Base-by-base conservation (phyloP, 805 yeast species). In the Lipomyces orientalis region DNA sequence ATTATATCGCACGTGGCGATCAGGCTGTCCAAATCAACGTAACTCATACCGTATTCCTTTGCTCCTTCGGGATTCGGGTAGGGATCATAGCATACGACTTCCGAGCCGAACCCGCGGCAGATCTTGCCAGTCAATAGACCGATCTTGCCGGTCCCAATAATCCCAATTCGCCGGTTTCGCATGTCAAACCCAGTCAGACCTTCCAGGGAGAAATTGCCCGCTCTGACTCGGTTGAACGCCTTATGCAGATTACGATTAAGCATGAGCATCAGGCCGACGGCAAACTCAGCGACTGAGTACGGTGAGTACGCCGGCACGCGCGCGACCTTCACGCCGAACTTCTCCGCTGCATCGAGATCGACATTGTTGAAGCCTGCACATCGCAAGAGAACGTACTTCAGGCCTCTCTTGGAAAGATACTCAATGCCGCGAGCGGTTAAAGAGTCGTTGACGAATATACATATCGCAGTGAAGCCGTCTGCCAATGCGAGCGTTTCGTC, bases 61-160 rank as follows among this genome's bases (percentile, higher is more conserved):
- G 77, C 73, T 5, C 51, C 55, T 5, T 73, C 75, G 1, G 71
- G 73, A 46, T 79, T 78, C 22, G 75, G 71, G 9, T 74, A 68
- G 65, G 84, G 74, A 70, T 82, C 83, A 66, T 81, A 81, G 64
- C 83, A 83, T 1, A 78, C 75, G 9, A 82, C 79, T 4, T 80
- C 79, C 81, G 82, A 81, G 0, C 85, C 86, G 60, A 84, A 68
- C 8, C 82, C 79, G 16, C 78, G 74, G 69, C 84, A 81, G 37
- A 82, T 78, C 56, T 76, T 76, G 2, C 85, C 85, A 2, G 82
- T 81, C 16, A 80, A 74, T 55, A 76, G 69, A 3, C 86, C 86
- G 69, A 84, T 84, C 65, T 82, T 82, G 19, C 87, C 87, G 4
- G 84, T 71, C 0, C 86, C 86, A 39, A 84, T 72, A 22, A 84